phyloP scores from a whole-genome alignment of 2,329 filamentous ascomycete species.

The Penicillium sp. region DNA sequence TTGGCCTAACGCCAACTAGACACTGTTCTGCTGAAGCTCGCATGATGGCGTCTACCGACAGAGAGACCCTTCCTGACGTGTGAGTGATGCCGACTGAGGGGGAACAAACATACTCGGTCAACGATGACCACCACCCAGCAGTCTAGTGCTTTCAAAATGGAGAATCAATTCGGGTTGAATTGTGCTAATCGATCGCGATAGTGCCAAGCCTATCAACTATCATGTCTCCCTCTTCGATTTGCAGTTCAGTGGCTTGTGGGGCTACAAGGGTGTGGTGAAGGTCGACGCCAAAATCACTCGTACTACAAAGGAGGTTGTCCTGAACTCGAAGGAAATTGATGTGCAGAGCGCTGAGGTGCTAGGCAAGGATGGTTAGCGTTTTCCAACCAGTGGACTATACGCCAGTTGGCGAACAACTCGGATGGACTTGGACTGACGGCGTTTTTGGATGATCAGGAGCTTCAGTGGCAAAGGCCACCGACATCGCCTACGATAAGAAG shows the following conservation, averaged over 20 bases:
- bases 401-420: background rate
- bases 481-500: conserved; percentile 78
- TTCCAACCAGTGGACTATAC: background rate
- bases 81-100: conserved; percentile 29
- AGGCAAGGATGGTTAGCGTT: conserved; percentile 35
- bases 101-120: background rate
- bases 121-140: background rate
- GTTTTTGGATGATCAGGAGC: conserved; percentile 22
- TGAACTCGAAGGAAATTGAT: conserved; percentile 85
- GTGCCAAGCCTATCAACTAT: conserved; percentile 85
- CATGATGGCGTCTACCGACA: conserved; percentile 46
- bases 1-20: conserved; percentile 27
- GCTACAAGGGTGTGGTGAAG: conserved; percentile 80
- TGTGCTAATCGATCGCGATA: conserved; percentile 30
- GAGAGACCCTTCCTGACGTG: conserved; percentile 50
- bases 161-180: background rate
- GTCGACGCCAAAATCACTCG: conserved; percentile 75
- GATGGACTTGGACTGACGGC: background rate
- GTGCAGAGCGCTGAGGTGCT: conserved; percentile 60
- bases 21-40: conserved; percentile 45
- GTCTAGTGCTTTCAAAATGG: background rate
- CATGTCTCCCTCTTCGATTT: conserved; percentile 77
- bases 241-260: conserved; percentile 70
- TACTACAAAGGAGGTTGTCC: conserved; percentile 71
- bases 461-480: conserved; percentile 54